phyloP scores from a whole-genome alignment of 495 filamentous ascomycete species.

The Halenospora varia region DNA sequence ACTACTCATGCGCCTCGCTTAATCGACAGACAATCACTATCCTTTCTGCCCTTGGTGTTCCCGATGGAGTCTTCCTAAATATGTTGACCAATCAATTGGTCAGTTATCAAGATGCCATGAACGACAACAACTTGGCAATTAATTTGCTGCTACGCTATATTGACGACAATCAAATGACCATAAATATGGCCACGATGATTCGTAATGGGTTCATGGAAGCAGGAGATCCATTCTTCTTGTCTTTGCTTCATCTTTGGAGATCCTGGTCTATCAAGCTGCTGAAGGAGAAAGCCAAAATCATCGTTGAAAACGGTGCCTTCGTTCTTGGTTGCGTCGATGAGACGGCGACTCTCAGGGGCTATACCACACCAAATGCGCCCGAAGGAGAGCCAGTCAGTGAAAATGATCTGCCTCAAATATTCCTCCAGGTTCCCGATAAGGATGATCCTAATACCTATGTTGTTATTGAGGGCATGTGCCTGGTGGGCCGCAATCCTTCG shows the following conservation, averaged over 20 bases:
- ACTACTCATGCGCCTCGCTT: slow-evolving; percentile 67
- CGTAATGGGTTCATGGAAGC: slow-evolving; percentile 69
- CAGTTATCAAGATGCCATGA: slow-evolving; percentile 64
- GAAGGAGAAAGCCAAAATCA: slow-evolving; percentile 89
- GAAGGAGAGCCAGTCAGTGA: slow-evolving; percentile 25
- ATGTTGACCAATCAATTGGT: slow-evolving; percentile 63
- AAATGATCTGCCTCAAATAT: slow-evolving; percentile 74
- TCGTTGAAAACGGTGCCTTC: slow-evolving; percentile 78
- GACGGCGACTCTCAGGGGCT: slow-evolving; percentile 67
- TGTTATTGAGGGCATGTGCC: slow-evolving; percentile 72
- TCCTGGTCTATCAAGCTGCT: slow-evolving; percentile 79
- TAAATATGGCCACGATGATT: slow-evolving; percentile 70
- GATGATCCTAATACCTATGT: slow-evolving; percentile 44
- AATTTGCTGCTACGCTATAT: slow-evolving; percentile 65
- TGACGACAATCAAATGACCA: slow-evolving; percentile 82
- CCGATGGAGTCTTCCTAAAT: slow-evolving; percentile 58
- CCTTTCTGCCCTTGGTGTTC: slow-evolving; percentile 71
- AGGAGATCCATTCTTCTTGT: slow-evolving; percentile 76
- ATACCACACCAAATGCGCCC: slow-evolving; percentile 37
- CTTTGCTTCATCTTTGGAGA: slow-evolving; percentile 70
- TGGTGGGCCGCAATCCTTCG: slow-evolving; percentile 89
- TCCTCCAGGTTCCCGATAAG: slow-evolving; percentile 66
- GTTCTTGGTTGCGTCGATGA: slow-evolving; percentile 90
- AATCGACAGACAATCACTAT: slow-evolving; percentile 89
- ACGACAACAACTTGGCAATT: slow-evolving; percentile 55